Evolutionary conservation across 208 protist species (phyloP), one percentile per base, ranked within the genome.

Genomic region (Kentomonas sorsogonicus): DNA sequence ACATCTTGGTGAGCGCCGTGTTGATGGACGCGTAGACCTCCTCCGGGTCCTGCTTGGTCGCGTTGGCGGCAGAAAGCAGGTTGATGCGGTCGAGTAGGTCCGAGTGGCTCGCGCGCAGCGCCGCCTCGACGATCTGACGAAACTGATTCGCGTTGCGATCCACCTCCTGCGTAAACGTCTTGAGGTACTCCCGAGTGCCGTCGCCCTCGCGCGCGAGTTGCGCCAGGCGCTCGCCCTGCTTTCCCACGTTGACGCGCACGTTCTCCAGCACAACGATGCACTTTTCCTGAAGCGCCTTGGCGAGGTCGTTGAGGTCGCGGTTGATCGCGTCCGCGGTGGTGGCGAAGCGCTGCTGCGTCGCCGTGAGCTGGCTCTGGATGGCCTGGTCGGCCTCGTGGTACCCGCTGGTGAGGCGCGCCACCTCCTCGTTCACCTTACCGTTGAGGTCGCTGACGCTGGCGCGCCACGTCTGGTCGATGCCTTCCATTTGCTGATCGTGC

Each of bases 21-120:
- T 83, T 76, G 29, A 93, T 76, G 48, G 79, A 71, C 13, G 66
- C 54, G 25, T 83, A 77, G 29, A 93, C 66, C 36, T 76, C 63
- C 13, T 74, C 73, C 9, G 71, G 60, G 50, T 81, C 63, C 15
- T 48, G 51, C 11, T 59, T 62, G 38, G 70, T 50, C 20, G 75
- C 63, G 23, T 71, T 62, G 11, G 75, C 71, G 18, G 68, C 66
- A 5, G 71, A 61, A 22, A 83, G 52, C 25, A 71, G 34, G 58
- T 81, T 76, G 56, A 94, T 71, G 27, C 83, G 76, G 29, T 94
- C 83, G 23, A 90, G 47, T n/a, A 94, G 50, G 58, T 94, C 87
- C 16, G 76, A 63, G 59, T 94, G 81, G 4, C 74, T 60, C 13
- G 83, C 72, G 18, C 82, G 73, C 26, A 93, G 57, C 3, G 83